Percentiles rank a stretch among this genome's conserved stretches.
These are phyloP conservation scores for Fusarium sp. DNA, from an alignment of 2,329 filamentous ascomycete genomes.

Conservation along the genomic window DNA sequence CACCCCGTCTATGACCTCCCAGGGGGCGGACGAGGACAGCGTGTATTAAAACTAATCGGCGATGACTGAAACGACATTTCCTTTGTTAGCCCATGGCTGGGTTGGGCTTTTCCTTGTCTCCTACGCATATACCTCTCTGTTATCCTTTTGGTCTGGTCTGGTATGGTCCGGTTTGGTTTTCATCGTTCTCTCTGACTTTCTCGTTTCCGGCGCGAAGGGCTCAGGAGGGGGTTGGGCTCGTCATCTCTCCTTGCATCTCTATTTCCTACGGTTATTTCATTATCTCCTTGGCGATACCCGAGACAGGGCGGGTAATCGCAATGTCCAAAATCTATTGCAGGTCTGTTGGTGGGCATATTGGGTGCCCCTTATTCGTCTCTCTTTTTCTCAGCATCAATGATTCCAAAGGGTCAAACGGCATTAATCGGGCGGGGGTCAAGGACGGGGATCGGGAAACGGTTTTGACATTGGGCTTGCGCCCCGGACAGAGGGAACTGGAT, in stretches of 20 bases:
- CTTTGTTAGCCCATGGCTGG: constrained; percentile 50
- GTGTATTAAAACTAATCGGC: constrained; percentile 70
- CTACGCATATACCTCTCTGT: constrained; percentile 50
- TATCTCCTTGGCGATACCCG: constrained; percentile 51
- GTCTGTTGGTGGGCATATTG: constrained; percentile 34
- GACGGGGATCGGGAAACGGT: constrained; percentile 44
- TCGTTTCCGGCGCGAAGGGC: constrained; percentile 41
- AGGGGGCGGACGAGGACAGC: constrained; percentile 78
- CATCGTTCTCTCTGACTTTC: constrained; percentile 40
- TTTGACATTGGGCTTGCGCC: constrained; percentile 46
- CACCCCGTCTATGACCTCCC: constrained; percentile 78
- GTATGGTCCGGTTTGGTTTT: constrained; percentile 20
- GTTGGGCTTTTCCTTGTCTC: constrained; percentile 43
- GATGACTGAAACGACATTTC: constrained; percentile 66
- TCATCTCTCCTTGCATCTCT: constrained; percentile 40
- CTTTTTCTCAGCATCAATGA: constrained; percentile 32
- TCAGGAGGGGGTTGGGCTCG: constrained; percentile 47
- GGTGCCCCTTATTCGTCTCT: constrained; percentile 28
- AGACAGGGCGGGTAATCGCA: constrained; percentile 53
- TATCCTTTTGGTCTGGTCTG: constrained; percentile 48
- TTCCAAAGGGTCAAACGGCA: constrained; percentile 43
- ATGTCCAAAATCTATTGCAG: constrained; percentile 35
- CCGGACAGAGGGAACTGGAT: constrained; percentile 48
- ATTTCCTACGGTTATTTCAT: constrained; percentile 44
- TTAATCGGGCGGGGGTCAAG: constrained; percentile 43